Base-by-base conservation (phyloP, 495 filamentous ascomycete genomes). In the Melanomma pulvis-pyrius region DNA sequence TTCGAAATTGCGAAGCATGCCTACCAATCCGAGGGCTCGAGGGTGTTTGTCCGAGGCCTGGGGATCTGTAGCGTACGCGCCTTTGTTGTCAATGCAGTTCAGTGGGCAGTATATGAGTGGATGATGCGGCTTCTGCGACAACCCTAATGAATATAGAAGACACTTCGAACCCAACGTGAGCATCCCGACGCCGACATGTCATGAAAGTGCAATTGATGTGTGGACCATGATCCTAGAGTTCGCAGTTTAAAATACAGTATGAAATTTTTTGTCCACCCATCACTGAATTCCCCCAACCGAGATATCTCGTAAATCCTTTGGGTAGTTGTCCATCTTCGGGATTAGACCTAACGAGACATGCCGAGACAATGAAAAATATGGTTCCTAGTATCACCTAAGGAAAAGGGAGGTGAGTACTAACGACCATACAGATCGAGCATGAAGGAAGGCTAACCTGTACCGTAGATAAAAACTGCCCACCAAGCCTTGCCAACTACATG, bases 91-190 rank as follows among this genome's bases (percentile, higher is more conserved):
- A 93, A 96, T 79, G 84, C 86, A 0, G 82, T 82, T 29, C 85
- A 97, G 81, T 97, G 91, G 91, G 88, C 87, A 3, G 85, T 91
- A 29, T 96, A 94, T 77, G 91, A 94, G 78, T 90, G 88, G 87
- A 81, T 90, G 69, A 91, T 94, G 86, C 52, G 61, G 21, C 26
- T 63, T 19, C 29, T 73, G 17, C 62, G 22, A 48, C 60, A 65
- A 29, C 19, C 32, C 15, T 64, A 32, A 52, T n/a, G 15, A 52
- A 26, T 15, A 32, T 22, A 2, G 46, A 2, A 1, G 13, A 15
- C 7, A 6, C 26, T 28, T 26, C 21, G 22, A 44, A 44, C 12
- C 8, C 30, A 22, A 17, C 19, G 13, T 19, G 51, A 32, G 29
- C 25, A 30, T 32, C 30, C 24, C 9, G 21, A 54, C 9, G 51